A percentile compares a stretch with the other conserved stretches of the same genome.
phyloP scores from a whole-genome alignment of 75 land plant genomes.

The Ceratopteris richardii region DNA sequence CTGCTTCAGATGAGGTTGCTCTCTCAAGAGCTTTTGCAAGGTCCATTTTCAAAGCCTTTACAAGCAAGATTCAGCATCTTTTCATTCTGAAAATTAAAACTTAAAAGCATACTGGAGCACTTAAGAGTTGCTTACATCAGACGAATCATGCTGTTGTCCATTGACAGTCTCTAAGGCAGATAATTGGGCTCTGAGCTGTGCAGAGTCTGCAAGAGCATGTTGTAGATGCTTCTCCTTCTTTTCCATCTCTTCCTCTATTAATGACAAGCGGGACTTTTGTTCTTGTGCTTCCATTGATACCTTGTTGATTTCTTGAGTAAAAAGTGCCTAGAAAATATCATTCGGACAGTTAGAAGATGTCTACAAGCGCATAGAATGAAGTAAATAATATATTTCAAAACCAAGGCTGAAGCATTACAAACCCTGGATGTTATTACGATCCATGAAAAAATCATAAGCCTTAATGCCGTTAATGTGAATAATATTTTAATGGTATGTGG shows the following conservation, averaged over 20 bases:
- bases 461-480: no score
- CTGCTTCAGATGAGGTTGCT: conserved; percentile 19
- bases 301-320: conserved; percentile 28
- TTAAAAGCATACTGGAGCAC: no score
- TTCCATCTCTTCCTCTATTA: conserved; percentile 16
- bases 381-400: no score
- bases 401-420: no score
- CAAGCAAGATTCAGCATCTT: neutral
- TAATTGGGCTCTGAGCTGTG: conserved; percentile 15
- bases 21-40: conserved; percentile 13
- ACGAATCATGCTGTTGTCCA: neutral
- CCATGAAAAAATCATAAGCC: no score
- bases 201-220: conserved; percentile 17
- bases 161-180: neutral
- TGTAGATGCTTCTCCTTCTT: conserved; percentile 20
- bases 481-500: no score
- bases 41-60: conserved; percentile 6
- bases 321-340: conserved; percentile 17
- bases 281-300: conserved; percentile 28
- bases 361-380: no score
- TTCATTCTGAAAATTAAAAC: no score
- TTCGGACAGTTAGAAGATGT: no score
- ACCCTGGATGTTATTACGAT: no score
- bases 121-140: neutral
- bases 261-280: conserved; percentile 16